These are phyloP conservation scores for Dentipellis fragilis DNA, from an alignment of 768 basidiomycete species.

Conservation along the genomic window DNA sequence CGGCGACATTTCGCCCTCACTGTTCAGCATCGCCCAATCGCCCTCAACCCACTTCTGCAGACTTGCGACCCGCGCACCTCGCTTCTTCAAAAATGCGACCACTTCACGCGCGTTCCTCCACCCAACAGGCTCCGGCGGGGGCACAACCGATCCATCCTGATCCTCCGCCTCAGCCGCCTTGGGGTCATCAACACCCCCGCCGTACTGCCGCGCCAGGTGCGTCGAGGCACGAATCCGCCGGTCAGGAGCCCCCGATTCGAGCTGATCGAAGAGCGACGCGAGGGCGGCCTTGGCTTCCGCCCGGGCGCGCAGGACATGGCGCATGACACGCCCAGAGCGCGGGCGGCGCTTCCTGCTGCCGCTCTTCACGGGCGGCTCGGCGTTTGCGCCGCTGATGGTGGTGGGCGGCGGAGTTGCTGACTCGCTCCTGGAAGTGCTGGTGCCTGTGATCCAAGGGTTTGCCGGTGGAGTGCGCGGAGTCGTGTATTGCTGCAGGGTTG, in stretches of 20 bases:
- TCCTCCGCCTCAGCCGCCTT: slow-evolving; percentile 17
- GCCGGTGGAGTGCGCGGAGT: slow-evolving; percentile 54
- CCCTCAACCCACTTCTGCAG: slow-evolving; percentile 37
- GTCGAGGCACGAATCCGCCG: slow-evolving; percentile 37
- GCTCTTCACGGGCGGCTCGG: slow-evolving; percentile 11
- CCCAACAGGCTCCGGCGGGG: slow-evolving; percentile 24
- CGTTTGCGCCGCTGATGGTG: slow-evolving; percentile 13
- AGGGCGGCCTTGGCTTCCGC: slow-evolving; percentile 73
- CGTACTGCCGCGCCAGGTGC: slow-evolving; percentile 38
- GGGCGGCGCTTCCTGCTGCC: slow-evolving; percentile 32
- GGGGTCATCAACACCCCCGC: slow-evolving; percentile 26
- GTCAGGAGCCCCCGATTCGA: slow-evolving; percentile 35
- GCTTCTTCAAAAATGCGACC: slow-evolving; percentile 51
- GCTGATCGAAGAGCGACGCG: slow-evolving; percentile 57
- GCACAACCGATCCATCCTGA: slow-evolving; percentile 17
- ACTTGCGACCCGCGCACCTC: slow-evolving; percentile 62
- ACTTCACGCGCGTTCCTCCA: slow-evolving; percentile 68
- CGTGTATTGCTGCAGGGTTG: slow-evolving; percentile 67
- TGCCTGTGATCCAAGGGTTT: slow-evolving; percentile 60
- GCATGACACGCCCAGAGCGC: slow-evolving; percentile 75
- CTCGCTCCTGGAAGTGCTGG: slow-evolving; percentile 16
- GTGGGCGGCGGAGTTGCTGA: slow-evolving; percentile 6
- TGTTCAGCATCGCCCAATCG: slow-evolving; percentile 68
- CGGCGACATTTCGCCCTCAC: slow-evolving; percentile 39
- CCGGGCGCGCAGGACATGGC: slow-evolving; percentile 83